Base-by-base conservation (phyloP, 2,329 filamentous ascomycete species). In the Stagonosporopsis rhizophila region DNA sequence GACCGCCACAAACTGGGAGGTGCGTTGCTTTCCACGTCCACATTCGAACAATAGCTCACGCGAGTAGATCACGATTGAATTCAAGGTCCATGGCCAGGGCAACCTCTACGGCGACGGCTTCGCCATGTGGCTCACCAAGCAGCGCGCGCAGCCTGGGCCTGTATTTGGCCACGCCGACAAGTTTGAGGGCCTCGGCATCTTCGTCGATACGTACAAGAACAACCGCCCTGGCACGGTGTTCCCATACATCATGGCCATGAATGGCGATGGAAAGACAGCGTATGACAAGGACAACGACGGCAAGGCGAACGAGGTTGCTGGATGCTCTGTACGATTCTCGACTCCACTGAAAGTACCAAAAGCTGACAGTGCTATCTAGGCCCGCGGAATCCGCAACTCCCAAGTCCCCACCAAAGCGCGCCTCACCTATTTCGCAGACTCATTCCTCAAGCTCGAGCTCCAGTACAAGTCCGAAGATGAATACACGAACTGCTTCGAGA, bases 131-230 rank as follows among this genome's bases (percentile, higher is more conserved):
- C 85, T 99, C 72, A 98, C 94, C 66, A 96, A 96, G 79, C 88
- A 96, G 78, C 91, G 95, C 63, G 93, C 86, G 28, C 85, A 88
- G 67, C 79, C 82, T 56, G 95, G 95, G 15, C 84, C 87, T 11
- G 94, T 99, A 34, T 99, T 99, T 77, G 95, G 95, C 46, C 89
- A 88, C 65, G 82, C 84, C 27, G 94, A 99, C 79, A 86, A 86
- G 62, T 99, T 98, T 68, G 94, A 99, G 76, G 95, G 95, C 4
- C 84, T 99, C 42, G 95, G 92, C 51, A 85, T 99, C 77, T 98
- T 97, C 81, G 86, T 99, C 80, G 95, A 99, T 76, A 99, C 95
- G 40, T 99, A 99, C 84, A 99, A 99, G 87, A 99, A 99, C 82
- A 96, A 97, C 81, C 88, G 95, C 14, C 94, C 95, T 0, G 95